Base-by-base conservation (phyloP, 768 basidiomycete genomes). In the Phylloporus sp. region DNA sequence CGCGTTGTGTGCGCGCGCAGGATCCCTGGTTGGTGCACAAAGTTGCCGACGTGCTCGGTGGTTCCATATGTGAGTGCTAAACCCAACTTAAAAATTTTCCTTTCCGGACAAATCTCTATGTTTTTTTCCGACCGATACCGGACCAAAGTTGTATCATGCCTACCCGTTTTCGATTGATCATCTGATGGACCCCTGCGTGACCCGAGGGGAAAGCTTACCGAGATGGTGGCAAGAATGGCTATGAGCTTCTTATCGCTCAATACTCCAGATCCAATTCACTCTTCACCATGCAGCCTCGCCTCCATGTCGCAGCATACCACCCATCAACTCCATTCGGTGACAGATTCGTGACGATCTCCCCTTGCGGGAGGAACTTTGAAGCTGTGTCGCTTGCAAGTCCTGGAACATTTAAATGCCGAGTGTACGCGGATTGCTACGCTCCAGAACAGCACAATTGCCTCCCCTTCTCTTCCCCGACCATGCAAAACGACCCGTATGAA, bases 401-500 rank as follows among this genome's bases (percentile, higher is more conserved):
- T 45, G 35, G 23, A 34, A 12, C 32, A 20, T 48, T 54, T 62
- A 62, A 63, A 55, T 24, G 26, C 27, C 18, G 11, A 42, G n/a
- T 6, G 5, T 7, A 2, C 13, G 27, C 18, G 8, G 9, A 36
- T 27, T n/a, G 16, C 6, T 45, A 23, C 9, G 6, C 20, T 26
- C 38, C 40, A 51, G 45, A 42, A 2, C 31, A 40, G 42, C 31
- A 2, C 38, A 15, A 29, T 34, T 23, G 0, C 20, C 15, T 16
- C 5, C 23, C 9, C 10, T 20, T 6, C 35, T 18, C 26, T 24
- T 20, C 35, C 45, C 13, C 2, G 34, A 53, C 7, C 1, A 66
- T 63, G 59, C 55, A 48, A 42, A 28, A 39, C 22, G 27, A 29
- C 3, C 6, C 31, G 64, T 63, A 41, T 12, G 53, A n/a, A 24